Evolutionary conservation across 225 moss, liverwort and hornwort genomes (phyloP).

Genomic region (Anthoceros angustus): DNA sequence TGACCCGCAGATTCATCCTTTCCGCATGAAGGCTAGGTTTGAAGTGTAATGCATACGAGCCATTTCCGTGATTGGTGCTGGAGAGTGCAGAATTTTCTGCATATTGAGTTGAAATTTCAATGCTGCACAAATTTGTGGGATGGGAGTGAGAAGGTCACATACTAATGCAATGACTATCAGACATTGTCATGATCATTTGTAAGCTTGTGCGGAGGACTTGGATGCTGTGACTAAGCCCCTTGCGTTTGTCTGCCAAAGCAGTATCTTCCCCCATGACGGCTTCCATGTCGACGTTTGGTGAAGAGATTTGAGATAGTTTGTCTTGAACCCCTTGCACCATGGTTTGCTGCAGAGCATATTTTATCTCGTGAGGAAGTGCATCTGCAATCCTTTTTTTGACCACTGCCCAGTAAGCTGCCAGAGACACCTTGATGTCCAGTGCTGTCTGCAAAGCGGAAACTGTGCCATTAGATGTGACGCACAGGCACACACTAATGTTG

Average conservation of each 20-base stretch:
- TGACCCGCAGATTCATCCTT: too few species aligned
- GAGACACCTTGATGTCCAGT: not conserved
- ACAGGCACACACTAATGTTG: too few species aligned
- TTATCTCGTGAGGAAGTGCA: not conserved
- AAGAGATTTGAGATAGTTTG: not conserved
- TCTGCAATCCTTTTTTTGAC: not conserved
- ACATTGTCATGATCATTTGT: too few species aligned
- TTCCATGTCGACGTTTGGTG: not conserved
- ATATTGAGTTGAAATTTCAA: too few species aligned
- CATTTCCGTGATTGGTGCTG: too few species aligned
- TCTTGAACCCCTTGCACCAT: not conserved
- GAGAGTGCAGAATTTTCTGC: too few species aligned
- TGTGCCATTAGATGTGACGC: not conserved
- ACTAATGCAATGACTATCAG: too few species aligned
- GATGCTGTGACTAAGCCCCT: not conserved
- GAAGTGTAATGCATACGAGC: too few species aligned
- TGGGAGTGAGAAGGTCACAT: too few species aligned
- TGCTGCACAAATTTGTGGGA: too few species aligned
- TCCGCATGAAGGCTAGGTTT: too few species aligned
- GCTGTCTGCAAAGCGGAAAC: not conserved
- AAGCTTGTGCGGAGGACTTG: not conserved
- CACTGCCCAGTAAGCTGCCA: constrained; percentile 1
- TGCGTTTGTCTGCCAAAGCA: not conserved
- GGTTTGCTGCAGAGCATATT: not conserved
- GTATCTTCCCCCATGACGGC: not conserved